Base-by-base conservation (phyloP, 495 filamentous ascomycete species). In the Daldinia decipiens region DNA sequence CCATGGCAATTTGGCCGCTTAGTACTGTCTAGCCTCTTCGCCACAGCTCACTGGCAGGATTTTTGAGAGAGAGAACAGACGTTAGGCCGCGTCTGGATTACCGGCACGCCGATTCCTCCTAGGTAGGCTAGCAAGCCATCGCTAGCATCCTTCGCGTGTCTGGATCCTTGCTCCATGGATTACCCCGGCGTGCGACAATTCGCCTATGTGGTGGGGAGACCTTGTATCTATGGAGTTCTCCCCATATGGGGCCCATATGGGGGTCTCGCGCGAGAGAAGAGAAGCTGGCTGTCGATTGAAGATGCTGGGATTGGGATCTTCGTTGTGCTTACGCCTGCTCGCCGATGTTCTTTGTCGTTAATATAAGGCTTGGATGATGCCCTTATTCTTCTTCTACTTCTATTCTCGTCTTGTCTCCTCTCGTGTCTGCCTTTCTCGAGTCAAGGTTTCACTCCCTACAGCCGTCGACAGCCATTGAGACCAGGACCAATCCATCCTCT, bases 1-100 rank as follows among this genome's bases (percentile, higher is more conserved):
- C 17, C 52, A 71, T 72, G 70, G 56, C 54, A 61, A 57, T 68
- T 65, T 60, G 60, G 47, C 70, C 70, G 70, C 61, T 64, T 73
- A 65, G 61, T 39, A 56, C 27, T 60, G 64, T 51, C 54, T 63
- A 63, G 53, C 29, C 38, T 65, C 65, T 60, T 65, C 51, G 60
- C 65, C 65, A 68, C 70, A 32, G 54, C 34, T 57, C 50, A 38
- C 56, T 58, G 54, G 61, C 61, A 53, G 61, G 70, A 56, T 62
- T 65, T 56, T 47, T 21, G 52, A 9, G 47, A 9, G 54, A 29
- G 53, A 55, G 21, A 45, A 31, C 45, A 11, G n/a, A 55, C 60
- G 27, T 68, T 64, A 64, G 64, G 32, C 70, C 54, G 24, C 24
- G 43, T 65, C 29, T 72, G 61, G 65, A 39, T 68, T 68, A 68